Percentiles rank a stretch among this genome's conserved stretches.
Conservation (phyloP, 78 protist species). For the Polysphondylium violaceum region DNA sequence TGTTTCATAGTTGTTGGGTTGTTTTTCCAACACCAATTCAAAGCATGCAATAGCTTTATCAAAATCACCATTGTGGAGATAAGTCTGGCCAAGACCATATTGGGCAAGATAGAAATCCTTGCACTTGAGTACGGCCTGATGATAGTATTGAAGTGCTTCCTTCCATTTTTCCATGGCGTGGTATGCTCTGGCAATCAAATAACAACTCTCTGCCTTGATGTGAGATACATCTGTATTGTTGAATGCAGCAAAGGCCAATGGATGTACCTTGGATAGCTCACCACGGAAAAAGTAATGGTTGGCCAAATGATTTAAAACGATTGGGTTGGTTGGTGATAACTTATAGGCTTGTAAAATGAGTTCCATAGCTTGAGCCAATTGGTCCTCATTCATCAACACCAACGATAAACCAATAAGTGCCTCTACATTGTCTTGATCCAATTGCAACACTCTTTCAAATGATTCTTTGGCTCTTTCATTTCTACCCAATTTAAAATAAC, state of each 20-base stretch:
- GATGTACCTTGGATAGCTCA: conserved; percentile 25
- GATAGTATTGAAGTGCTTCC: conserved; percentile 65
- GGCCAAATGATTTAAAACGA: conserved; percentile 77
- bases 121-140: conserved; percentile 25
- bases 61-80: conserved; percentile 48
- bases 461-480: conserved; percentile 49
- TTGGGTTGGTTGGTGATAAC: conserved; percentile 51
- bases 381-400: conserved; percentile 13
- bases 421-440: conserved; percentile 75
- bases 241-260: conserved; percentile 45
- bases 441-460: conserved; percentile 64
- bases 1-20: conserved; percentile 82
- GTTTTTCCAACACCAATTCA: conserved; percentile 42
- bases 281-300: conserved; percentile 79
- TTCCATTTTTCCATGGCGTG: conserved; percentile 56
- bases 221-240: conserved; percentile 14
- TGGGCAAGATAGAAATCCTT: conserved; percentile 61
- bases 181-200: conserved; percentile 19
- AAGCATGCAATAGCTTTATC: conserved; percentile 77
- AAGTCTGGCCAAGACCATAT: conserved; percentile 84
- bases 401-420: conserved; percentile 70
- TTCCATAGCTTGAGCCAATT: conserved; percentile 1
- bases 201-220: conserved; percentile 54
- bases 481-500: conserved; percentile 60
- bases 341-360: conserved; percentile 47